Evolutionary conservation across 306 rosid species (phyloP).

Genomic region (Corylus heterophylla): DNA sequence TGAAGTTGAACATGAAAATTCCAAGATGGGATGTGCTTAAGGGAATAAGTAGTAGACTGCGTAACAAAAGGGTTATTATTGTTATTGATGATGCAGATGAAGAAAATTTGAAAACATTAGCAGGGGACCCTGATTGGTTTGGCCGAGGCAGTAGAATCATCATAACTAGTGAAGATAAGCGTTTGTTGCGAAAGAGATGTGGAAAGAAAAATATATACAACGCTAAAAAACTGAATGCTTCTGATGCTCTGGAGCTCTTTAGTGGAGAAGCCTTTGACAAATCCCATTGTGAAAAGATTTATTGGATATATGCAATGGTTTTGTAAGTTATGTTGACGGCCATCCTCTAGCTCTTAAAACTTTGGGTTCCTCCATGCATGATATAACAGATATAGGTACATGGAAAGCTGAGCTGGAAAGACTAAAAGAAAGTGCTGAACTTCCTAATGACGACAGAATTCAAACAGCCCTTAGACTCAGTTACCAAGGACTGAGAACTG

Average conservation of each 20-base stretch:
- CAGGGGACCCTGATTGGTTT: not conserved
- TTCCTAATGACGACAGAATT: no score
- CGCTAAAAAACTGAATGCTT: not conserved
- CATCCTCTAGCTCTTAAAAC: constrained; percentile 32
- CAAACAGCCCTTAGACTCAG: not conserved
- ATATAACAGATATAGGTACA: not conserved
- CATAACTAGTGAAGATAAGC: not conserved
- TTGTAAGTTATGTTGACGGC: constrained; percentile 19
- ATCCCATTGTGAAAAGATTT: not conserved
- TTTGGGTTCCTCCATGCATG: constrained; percentile 16
- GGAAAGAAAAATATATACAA: not conserved
- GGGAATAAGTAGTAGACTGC: not conserved
- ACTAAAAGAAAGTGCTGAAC: constrained; percentile 22
- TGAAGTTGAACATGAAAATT: not conserved
- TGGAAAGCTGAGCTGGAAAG: constrained; percentile 11
- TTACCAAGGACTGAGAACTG: constrained; percentile 23
- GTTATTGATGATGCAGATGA: not conserved
- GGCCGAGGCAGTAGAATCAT: not conserved
- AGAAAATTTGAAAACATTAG: not conserved
- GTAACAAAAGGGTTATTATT: not conserved
- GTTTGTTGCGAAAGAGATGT: not conserved
- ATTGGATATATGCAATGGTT: constrained; percentile 2
- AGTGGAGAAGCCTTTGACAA: constrained; percentile 13
- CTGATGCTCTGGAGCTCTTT: constrained; percentile 30
- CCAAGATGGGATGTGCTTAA: no score